Evolutionary conservation across 2,329 filamentous ascomycete genomes (phyloP), one percentile per base, ranked within the genome.

Genomic region (Aurifilum marmelostoma): DNA sequence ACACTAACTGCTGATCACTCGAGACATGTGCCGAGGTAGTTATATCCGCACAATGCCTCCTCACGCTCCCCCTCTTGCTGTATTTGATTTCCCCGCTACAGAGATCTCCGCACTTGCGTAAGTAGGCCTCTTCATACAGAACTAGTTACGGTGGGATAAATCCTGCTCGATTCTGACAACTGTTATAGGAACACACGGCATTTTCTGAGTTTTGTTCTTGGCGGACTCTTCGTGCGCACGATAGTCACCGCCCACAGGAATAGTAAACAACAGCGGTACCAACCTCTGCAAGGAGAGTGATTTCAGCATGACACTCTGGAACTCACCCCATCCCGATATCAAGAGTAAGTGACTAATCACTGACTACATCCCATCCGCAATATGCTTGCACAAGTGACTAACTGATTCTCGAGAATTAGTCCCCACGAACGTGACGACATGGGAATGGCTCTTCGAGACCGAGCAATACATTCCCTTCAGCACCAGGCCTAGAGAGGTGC

Each of bases 241-340:
- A 59, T 11, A 8, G 18, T 59, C 56, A 29, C 8, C 9, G 7
- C 9, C 5, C 8, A 63, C 27, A 63, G n/a, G n/a, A n/a, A 34
- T 34, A 8, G 7, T 12, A 50, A n/a, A 18, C 24, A 4, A 34
- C 8, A 34, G 34, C 34, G 8, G 34, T n/a, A 34, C 34, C 34
- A 8, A 4, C 43, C 47, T n/a, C n/a, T n/a, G n/a, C 21, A 24
- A 21, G 18, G 24, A 37, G 32, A 11, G n/a, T 27, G 14, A 37
- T 37, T 47, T 56, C 24, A 69, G 7, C 18, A 69, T 69, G 67
- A 69, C 67, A 11, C 29, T 69, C 8, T 69, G 67, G 67, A 63
- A 32, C 34, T 69, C 67, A 24, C 67, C 67, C 7, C 67, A 69
- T 14, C 63, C 59, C 37, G 64, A 69, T 5, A 27, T 69, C 24